Conservation (phyloP, 169 alveolate genomes). For the Plasmodium yoelii region DNA sequence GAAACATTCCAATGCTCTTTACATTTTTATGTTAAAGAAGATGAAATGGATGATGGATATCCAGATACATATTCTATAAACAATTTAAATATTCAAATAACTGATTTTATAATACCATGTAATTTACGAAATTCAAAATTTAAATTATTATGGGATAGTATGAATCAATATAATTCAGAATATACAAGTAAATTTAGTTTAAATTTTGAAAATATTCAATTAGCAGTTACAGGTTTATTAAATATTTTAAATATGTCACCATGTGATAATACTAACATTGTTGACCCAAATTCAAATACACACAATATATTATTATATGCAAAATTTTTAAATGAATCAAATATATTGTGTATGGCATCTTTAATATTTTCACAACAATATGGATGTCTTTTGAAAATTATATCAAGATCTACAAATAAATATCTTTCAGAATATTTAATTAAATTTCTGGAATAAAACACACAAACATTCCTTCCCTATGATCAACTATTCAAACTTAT, state of each 20-base stretch:
- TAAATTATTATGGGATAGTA: constrained; percentile 77
- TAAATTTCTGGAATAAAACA: constrained; percentile 74
- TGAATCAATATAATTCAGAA: constrained; percentile 73
- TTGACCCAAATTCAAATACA: constrained; percentile 63
- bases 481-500: not conserved
- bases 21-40: constrained; percentile 75
- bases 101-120: constrained; percentile 77
- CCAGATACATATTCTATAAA: constrained; percentile 80
- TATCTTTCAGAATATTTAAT: constrained; percentile 70
- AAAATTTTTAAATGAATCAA: constrained; percentile 64
- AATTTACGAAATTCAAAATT: constrained; percentile 78
- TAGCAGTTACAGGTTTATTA: constrained; percentile 81
- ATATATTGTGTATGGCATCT: constrained; percentile 77
- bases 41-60: constrained; percentile 75
- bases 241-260: constrained; percentile 76
- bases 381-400: constrained; percentile 81
- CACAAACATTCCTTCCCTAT: too few relatives aligned
- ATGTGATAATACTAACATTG: constrained; percentile 77
- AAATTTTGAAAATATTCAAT: constrained; percentile 77
- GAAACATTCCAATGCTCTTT: constrained; percentile 73
- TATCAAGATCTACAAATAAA: constrained; percentile 76
- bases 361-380: constrained; percentile 78
- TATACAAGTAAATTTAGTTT: constrained; percentile 78
- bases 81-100: constrained; percentile 76
- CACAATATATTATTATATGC: constrained; percentile 81